A percentile compares a stretch with the other conserved stretches of the same genome.
Conservation (phyloP, 2,329 filamentous ascomycete species). For the Ophiostoma australiae region DNA sequence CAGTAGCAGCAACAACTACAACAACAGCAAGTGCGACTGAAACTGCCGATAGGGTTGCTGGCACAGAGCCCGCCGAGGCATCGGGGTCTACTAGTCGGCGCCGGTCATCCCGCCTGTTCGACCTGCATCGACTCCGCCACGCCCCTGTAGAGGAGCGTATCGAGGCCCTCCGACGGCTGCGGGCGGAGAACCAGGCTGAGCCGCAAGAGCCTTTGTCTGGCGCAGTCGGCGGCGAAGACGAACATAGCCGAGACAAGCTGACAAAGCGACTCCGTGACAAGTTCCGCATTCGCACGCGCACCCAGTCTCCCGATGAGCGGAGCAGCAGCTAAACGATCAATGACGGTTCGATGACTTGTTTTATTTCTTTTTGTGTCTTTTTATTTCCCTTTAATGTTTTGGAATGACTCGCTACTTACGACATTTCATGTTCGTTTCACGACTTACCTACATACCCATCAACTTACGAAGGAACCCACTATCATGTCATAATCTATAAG, state of each 20-base stretch:
- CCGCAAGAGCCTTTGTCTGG: slow-evolving; percentile 16
- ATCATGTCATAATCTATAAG: not conserved
- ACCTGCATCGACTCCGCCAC: slow-evolving; percentile 53
- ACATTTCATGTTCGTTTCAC: not conserved
- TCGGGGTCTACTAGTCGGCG: slow-evolving; percentile 29
- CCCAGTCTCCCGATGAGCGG: slow-evolving; percentile 32
- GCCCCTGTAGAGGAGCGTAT: slow-evolving; percentile 60
- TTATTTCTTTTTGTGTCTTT: not conserved
- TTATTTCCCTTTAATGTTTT: not conserved
- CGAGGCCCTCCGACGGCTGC: slow-evolving; percentile 50
- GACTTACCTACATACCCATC: not conserved
- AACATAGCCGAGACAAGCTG: slow-evolving; percentile 40
- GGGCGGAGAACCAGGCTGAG: slow-evolving; percentile 38
- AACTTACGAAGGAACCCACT: not conserved
- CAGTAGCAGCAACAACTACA: not conserved
- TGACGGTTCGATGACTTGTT: not conserved
- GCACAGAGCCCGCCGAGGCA: slow-evolving; percentile 28
- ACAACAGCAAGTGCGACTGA: not conserved
- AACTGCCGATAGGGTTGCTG: not conserved
- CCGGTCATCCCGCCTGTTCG: slow-evolving; percentile 50
- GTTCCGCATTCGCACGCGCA: slow-evolving; percentile 49
- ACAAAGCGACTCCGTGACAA: slow-evolving; percentile 49
- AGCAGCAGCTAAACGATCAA: slow-evolving; percentile 6
- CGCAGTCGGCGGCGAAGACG: slow-evolving; percentile 33
- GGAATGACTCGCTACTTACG: not conserved